A percentile compares a stretch with the other conserved stretches of the same genome.
Evolutionary conservation across 2,329 filamentous ascomycete species (phyloP).

Genomic region (Lasiodiplodia sp.): DNA sequence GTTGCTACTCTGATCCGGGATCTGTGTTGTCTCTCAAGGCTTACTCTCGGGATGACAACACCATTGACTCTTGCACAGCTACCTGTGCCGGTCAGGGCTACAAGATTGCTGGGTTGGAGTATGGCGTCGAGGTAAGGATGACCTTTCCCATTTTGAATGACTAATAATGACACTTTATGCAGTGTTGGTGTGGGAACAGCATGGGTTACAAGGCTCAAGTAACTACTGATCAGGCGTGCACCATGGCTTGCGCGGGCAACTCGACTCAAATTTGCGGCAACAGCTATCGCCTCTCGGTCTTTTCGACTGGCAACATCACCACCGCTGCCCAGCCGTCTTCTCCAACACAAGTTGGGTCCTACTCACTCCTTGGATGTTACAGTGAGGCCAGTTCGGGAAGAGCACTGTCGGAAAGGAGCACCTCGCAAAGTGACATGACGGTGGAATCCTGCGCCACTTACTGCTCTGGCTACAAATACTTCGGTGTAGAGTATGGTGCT

Average conservation of each 20-base stretch:
- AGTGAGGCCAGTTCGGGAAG: constrained; percentile 39
- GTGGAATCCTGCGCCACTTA: constrained; percentile 49
- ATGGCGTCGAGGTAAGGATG: constrained; percentile 27
- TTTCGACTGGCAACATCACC: constrained; percentile 37
- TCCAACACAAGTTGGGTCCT: constrained; percentile 39
- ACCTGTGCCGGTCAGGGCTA: constrained; percentile 41
- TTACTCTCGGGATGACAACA: constrained; percentile 40
- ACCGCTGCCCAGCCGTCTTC: constrained; percentile 35
- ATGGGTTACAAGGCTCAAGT: constrained; percentile 36
- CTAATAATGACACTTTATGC: constrained; percentile 18
- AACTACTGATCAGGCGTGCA: constrained; percentile 43
- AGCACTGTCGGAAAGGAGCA: constrained; percentile 37
- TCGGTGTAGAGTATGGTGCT: constrained; percentile 47
- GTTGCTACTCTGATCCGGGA: constrained; percentile 45
- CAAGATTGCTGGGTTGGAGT: constrained; percentile 46
- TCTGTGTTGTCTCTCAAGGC: constrained; percentile 36
- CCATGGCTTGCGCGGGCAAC: constrained; percentile 41
- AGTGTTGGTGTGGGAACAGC: constrained; percentile 46
- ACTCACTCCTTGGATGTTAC: constrained; percentile 41
- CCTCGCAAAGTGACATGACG: constrained; percentile 45
- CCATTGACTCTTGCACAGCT: constrained; percentile 41
- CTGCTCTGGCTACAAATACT: constrained; percentile 47
- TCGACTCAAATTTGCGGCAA: constrained; percentile 41
- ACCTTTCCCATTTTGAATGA: background rate
- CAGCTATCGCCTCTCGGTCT: constrained; percentile 41